Evolutionary conservation across 1,284 basidiomycete genomes (phyloP), one percentile per base, ranked within the genome.

Genomic region (Xerocomus amazonicus): DNA sequence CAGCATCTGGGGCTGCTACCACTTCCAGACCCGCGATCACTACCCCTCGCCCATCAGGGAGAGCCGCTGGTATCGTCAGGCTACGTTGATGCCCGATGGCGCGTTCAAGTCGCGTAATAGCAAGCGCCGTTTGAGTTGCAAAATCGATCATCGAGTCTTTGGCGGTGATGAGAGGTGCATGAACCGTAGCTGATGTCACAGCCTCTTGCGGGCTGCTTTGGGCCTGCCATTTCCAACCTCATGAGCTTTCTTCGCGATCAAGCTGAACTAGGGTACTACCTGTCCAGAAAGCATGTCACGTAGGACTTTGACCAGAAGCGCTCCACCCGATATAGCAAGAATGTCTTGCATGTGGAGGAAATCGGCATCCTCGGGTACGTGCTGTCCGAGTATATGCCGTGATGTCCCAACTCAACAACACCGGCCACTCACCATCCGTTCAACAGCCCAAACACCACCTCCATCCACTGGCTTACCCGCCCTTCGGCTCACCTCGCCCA

Each of bases 321-420:
- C 66, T 0, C 88, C 91, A 0, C 91, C 92, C n/a, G 72, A 63
- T 1, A 64, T 59, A 0, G 84, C 89, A 16, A 95, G 75, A 0
- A 60, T 58, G n/a, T 81, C 76, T 7, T 88, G 73, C 49, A 95
- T 68, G 0, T 67, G 56, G 1, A 64, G 47, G 64, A 88, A 96
- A 12, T 75, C 73, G 2, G 72, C 72, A 28, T 70, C 54, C 26
- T 62, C 43, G 28, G 62, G 61, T 36, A 61, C 16, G 35, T 44
- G 26, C 59, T 65, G 16, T 47, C 31, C 19, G 42, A 36, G 31
- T 28, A 39, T 27, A 41, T 61, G 61, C 38, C 77, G 84, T 3
- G 91, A 89, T 0, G 87, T 90, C 2, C 87, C 50, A 77, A 72
- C 12, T 33, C 17, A 6, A 13, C 10, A 10, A 10, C 14, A 41